Base-by-base conservation (phyloP, 768 basidiomycete species). In the Agrocybe praecox region DNA sequence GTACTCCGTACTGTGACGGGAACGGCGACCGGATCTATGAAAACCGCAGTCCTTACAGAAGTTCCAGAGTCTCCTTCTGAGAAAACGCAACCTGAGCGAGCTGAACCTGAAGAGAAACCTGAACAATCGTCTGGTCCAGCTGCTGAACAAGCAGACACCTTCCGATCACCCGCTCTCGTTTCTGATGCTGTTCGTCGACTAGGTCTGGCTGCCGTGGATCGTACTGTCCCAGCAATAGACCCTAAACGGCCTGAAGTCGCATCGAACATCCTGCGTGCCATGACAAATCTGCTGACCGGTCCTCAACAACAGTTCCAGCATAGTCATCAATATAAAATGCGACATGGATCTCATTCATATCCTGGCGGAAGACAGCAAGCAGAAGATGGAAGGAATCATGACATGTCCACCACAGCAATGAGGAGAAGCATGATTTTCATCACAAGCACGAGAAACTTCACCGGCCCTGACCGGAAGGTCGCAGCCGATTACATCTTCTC, bases 101-200 rank as follows among this genome's bases (percentile, higher is more conserved):
- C 59, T 9, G 62, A 60, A 52, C 60, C 59, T 21, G 57, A 58
- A 44, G 49, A 55, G n/a, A 48, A 58, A 12, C 49, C 57, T 29
- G 26, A 29, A 9, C 26, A 29, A 29, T 4, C 26, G 4, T 29
- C 26, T 4, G 4, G 5, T 29, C 9, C 26, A 29, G 9, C 26
- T 5, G 66, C 56, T 52, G 69, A 62, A 32, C 57, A 63, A 49
- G 68, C 72, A 1, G 76, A 78, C 45, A 65, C 75, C 52, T 78
- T 79, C 64, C 88, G 87, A 62, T 83, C 89, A 0, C 89, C 90
- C 5, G 80, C 86, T 1, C 75, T 89, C 2, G 74, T 92, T 11
- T 86, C 88, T 1, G 90, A 93, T 56, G 90, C 90, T 6, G 81
- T 92, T 48, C 81, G 84, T 11, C 83, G 82, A 11, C 78, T 93